Evolutionary conservation across 441 rosid genomes (phyloP).

Genomic region (Monsonia emarginata): DNA sequence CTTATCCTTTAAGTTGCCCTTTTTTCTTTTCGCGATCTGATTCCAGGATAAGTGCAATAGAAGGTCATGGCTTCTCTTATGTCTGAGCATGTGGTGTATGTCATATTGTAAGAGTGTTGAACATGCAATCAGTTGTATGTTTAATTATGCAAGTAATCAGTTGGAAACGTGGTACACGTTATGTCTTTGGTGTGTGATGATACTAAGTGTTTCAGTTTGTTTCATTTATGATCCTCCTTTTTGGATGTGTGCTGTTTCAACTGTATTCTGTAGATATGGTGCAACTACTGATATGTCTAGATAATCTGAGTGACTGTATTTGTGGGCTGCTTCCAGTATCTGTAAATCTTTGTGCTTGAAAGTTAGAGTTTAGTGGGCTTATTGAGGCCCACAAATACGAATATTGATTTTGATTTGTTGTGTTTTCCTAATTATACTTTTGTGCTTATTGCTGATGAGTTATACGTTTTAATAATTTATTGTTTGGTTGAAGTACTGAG

Average conservation of each 20-base stretch:
- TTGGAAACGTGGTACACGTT: not conserved
- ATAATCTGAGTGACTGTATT: not conserved
- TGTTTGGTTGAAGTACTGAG: not conserved
- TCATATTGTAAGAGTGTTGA: not conserved
- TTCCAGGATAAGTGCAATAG: constrained; percentile 11
- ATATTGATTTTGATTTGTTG: not conserved
- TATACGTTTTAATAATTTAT: not conserved
- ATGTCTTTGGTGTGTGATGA: constrained; percentile 5
- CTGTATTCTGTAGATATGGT: not conserved
- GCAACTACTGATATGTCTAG: not conserved
- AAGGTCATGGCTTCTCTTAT: constrained; percentile 2
- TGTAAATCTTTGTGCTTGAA: not conserved
- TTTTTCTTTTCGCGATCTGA: not conserved
- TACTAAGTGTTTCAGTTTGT: not conserved
- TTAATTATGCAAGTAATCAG: not conserved
- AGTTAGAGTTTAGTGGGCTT: not conserved
- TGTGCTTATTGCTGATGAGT: not conserved
- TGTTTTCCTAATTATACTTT: too few species aligned
- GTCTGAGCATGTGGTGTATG: not conserved
- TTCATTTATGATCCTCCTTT: not conserved
- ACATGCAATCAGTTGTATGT: not conserved
- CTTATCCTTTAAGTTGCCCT: constrained; percentile 6
- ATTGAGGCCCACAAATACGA: not conserved
- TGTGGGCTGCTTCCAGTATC: not conserved
- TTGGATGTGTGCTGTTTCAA: not conserved